Evolutionary conservation across 371 early-diverging fungal genomes (phyloP).

Genomic region (Funneliformis caledonium): DNA sequence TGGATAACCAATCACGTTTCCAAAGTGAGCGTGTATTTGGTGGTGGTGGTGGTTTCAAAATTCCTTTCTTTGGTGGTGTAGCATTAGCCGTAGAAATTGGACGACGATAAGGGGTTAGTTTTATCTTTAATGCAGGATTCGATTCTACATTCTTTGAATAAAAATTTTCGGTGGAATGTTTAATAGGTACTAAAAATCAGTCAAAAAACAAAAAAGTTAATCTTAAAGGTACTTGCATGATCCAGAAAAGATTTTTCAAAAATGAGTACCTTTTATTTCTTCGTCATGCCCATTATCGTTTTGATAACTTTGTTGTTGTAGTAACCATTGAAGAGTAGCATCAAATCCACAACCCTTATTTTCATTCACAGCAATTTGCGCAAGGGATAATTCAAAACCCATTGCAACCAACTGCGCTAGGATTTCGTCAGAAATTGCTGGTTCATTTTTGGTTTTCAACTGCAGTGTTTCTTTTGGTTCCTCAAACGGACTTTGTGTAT

Average conservation of each 20-base stretch:
- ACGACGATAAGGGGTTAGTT: background rate
- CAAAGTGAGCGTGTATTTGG: slow-evolving; percentile 2
- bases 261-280: background rate
- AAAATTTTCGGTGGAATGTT: background rate
- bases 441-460: background rate
- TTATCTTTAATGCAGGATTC: background rate
- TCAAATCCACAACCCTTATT: slow-evolving; percentile 12
- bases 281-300: background rate
- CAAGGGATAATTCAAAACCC: slow-evolving; percentile 22
- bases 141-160: background rate
- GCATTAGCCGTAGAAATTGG: slow-evolving; percentile 14
- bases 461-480: background rate
- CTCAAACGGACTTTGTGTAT: background rate
- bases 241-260: background rate
- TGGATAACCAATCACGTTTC: slow-evolving; percentile 25
- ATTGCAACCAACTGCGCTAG: slow-evolving; percentile 1
- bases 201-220: background rate
- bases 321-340: slow-evolving; percentile 15
- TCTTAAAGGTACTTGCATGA: background rate
- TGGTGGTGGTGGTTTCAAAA: slow-evolving; percentile 21
- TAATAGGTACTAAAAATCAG: background rate
- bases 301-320: background rate
- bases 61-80: slow-evolving; percentile 11
- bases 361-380: slow-evolving; percentile 2
- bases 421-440: background rate